Conservation (phyloP, 2,329 filamentous ascomycete genomes). For the Pseudogymnoascus sp. region DNA sequence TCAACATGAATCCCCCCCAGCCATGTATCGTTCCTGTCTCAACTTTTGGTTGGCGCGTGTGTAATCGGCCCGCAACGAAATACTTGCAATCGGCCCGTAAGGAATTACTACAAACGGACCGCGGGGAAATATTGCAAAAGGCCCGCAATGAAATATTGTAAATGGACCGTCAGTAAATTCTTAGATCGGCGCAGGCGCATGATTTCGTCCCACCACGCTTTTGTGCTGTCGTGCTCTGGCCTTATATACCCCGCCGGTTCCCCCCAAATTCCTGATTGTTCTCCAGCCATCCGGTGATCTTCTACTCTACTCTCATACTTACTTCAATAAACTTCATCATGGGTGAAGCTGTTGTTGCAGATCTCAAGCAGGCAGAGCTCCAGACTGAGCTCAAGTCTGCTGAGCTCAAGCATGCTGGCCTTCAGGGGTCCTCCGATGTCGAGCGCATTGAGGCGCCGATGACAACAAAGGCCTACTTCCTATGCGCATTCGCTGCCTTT, state of each 20-base stretch:
- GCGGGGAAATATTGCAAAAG: background rate
- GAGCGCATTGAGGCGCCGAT: constrained; percentile 58
- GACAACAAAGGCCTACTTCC: constrained; percentile 58
- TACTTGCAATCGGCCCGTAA: background rate
- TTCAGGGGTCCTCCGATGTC: constrained; percentile 47
- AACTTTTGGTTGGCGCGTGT: background rate
- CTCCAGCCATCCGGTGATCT: background rate
- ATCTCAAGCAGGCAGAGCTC: background rate
- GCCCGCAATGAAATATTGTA: background rate
- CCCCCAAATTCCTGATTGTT: background rate
- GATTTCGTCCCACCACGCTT: background rate
- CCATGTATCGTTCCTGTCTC: too few relatives aligned
- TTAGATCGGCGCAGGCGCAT: background rate
- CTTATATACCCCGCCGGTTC: background rate
- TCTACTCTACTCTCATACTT: background rate
- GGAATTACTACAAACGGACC: background rate
- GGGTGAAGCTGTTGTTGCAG: background rate
- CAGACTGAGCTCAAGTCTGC: too few relatives aligned
- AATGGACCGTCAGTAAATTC: background rate
- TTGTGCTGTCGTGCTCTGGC: background rate
- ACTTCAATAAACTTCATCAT: background rate
- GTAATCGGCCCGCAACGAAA: too few relatives aligned
- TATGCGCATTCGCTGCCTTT: constrained; percentile 63
- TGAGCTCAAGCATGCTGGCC: background rate
- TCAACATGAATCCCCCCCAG: too few relatives aligned